Evolutionary conservation across 2,329 filamentous ascomycete species (phyloP).

Genomic region (Fusarium odoratissimum): DNA sequence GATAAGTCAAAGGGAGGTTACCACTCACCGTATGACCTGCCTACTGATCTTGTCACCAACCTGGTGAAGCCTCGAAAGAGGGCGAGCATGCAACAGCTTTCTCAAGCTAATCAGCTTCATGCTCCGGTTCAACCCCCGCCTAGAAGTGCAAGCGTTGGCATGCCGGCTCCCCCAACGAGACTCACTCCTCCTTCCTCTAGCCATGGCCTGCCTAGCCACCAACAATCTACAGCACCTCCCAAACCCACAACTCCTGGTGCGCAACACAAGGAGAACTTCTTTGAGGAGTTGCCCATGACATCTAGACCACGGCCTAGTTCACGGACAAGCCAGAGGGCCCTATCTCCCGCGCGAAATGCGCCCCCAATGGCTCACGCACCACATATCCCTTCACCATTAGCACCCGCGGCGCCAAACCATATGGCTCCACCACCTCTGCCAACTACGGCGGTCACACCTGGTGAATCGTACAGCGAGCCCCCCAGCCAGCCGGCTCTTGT

Average conservation of each 20-base stretch:
- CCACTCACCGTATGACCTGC: conserved; percentile 92
- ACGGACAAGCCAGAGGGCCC: conserved; percentile 60
- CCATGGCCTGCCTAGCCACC: conserved; percentile 47
- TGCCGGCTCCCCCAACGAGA: conserved; percentile 45
- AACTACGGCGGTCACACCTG: conserved; percentile 11
- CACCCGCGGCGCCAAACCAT: conserved; percentile 35
- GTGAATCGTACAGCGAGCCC: conserved; percentile 20
- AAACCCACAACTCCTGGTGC: conserved; percentile 52
- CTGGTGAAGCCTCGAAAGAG: conserved; percentile 75
- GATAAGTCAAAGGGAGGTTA: conserved; percentile 94
- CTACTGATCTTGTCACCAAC: conserved; percentile 76
- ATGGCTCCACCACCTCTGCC: conserved; percentile 36
- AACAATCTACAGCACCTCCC: conserved; percentile 48
- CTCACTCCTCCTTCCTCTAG: conserved; percentile 51
- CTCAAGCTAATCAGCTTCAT: conserved; percentile 55
- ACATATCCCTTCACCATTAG: conserved; percentile 44
- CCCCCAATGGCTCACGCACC: conserved; percentile 42
- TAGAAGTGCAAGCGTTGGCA: conserved; percentile 71
- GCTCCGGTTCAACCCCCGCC: conserved; percentile 57
- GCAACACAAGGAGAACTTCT: conserved; percentile 70
- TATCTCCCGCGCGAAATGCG: conserved; percentile 56
- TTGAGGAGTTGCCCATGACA: conserved; percentile 78
- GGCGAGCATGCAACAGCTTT: conserved; percentile 66
- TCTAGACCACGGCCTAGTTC: conserved; percentile 71
- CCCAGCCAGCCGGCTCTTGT: conserved; percentile 17